Conservation (phyloP, 106 monocot genomes). For the Iris macrosiphon region DNA sequence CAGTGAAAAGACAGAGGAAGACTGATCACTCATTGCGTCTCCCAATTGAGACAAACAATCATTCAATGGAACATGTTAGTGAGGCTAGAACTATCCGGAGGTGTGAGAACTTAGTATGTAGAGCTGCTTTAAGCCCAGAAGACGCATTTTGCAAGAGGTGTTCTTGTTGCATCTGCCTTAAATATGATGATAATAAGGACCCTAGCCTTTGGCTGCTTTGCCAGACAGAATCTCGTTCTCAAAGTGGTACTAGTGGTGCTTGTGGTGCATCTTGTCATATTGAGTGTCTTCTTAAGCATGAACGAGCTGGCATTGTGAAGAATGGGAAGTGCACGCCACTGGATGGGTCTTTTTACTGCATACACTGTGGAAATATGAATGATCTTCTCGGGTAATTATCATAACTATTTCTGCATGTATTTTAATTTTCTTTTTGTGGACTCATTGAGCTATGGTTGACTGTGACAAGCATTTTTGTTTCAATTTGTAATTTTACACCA, state of each 20-base stretch:
- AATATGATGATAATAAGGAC: conserved; percentile 88
- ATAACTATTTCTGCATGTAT: background rate
- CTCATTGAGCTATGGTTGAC: too few relatives aligned
- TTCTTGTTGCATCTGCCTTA: conserved; percentile 66
- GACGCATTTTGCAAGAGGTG: conserved; percentile 71
- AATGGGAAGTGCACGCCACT: conserved; percentile 17
- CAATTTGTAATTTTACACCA: too few relatives aligned
- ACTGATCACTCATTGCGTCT: conserved; percentile 58
- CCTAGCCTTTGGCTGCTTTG: conserved; percentile 87
- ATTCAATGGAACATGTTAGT: background rate
- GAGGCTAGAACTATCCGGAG: conserved; percentile 12
- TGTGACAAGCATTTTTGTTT: too few relatives aligned
- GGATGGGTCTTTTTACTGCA: conserved; percentile 71
- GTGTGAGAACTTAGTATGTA: conserved; percentile 68
- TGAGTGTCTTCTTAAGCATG: conserved; percentile 68
- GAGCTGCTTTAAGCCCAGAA: conserved; percentile 29
- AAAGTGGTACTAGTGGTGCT: conserved; percentile 22
- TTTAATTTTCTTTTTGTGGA: too few relatives aligned
- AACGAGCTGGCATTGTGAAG: conserved; percentile 42
- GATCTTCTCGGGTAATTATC: conserved; percentile 52
- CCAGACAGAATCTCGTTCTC: conserved; percentile 30
- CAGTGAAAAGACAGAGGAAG: conserved; percentile 78
- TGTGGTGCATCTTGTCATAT: conserved; percentile 84
- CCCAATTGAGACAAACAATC: conserved; percentile 12
- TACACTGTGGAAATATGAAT: conserved; percentile 62